phyloP scores from a whole-genome alignment of 2,329 filamentous ascomycete genomes.

The Hypoxylon sp. region DNA sequence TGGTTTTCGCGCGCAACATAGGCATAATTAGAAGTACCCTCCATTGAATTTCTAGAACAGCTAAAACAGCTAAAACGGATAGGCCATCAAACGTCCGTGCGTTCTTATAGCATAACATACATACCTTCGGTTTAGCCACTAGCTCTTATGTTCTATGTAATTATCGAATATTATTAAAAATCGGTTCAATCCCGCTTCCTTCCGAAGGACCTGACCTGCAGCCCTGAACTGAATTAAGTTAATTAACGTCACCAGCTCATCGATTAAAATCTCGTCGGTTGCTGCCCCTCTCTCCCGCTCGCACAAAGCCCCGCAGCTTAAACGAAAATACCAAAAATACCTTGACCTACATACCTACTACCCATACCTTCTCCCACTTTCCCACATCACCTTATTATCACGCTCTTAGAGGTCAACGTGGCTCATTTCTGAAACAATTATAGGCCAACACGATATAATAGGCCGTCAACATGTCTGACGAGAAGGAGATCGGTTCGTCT shows the following conservation, averaged over 20 bases:
- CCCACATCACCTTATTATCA: slow-evolving; percentile 22
- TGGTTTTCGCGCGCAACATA: slow-evolving; percentile 24
- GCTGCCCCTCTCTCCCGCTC: slow-evolving; percentile 43
- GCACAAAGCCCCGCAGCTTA: slow-evolving; percentile 47
- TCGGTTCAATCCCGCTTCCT: slow-evolving; percentile 6
- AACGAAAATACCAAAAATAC: slow-evolving; percentile 46
- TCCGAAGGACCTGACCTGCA: slow-evolving; percentile 35
- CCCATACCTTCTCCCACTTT: slow-evolving; percentile 33
- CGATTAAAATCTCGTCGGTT: slow-evolving; percentile 18
- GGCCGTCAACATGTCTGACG: slow-evolving; percentile 46
- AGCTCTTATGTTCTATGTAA: neutral
- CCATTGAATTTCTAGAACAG: slow-evolving; percentile 4
- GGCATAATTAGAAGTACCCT: slow-evolving; percentile 41
- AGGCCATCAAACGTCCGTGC: slow-evolving; percentile 21
- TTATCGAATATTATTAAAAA: slow-evolving; percentile 5
- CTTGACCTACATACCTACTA: slow-evolving; percentile 1
- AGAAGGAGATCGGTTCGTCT: slow-evolving; percentile 50
- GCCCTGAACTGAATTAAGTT: slow-evolving; percentile 32
- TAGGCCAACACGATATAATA: slow-evolving; percentile 15
- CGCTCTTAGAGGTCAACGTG: slow-evolving; percentile 15
- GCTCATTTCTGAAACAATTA: slow-evolving; percentile 18
- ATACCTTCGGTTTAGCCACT: slow-evolving; percentile 7
- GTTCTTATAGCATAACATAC: slow-evolving; percentile 10
- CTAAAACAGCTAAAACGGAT: neutral
- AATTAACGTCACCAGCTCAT: slow-evolving; percentile 42